Evolutionary conservation across 148 eudicot genomes (phyloP).

Genomic region (Camellia sinensis): DNA sequence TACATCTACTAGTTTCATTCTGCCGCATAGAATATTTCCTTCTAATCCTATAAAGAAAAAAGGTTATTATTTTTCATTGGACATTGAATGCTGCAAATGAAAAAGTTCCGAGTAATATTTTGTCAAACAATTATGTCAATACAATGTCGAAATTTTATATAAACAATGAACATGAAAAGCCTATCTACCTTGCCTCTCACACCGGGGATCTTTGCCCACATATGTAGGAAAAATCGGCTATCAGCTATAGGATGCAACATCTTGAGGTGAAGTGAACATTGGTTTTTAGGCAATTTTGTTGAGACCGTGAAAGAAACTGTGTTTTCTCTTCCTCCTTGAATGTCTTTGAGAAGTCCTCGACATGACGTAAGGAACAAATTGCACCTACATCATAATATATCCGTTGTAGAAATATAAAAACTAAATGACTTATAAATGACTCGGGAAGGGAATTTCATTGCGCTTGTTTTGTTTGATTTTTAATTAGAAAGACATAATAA

Average conservation of each 20-base stretch:
- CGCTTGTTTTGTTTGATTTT: not conserved
- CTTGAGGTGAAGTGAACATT: not conserved
- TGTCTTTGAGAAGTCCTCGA: slow-evolving; percentile 63
- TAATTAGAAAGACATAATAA: not conserved
- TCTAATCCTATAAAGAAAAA: not conserved
- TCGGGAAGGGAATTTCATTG: not conserved
- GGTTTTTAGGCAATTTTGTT: slow-evolving; percentile 33
- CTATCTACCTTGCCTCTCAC: not conserved
- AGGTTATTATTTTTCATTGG: not conserved
- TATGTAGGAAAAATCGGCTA: not conserved
- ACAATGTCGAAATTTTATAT: not conserved
- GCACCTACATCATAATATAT: slow-evolving; percentile 53
- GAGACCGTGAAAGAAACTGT: slow-evolving; percentile 88
- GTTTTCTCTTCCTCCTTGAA: slow-evolving; percentile 74
- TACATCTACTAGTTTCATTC: not conserved
- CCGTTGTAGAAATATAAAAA: not conserved
- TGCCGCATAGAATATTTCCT: not conserved
- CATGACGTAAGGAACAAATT: slow-evolving; percentile 64
- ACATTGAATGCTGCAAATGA: not conserved
- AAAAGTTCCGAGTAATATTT: not conserved
- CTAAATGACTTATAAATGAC: not conserved
- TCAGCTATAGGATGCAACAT: not conserved
- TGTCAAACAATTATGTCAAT: not conserved
- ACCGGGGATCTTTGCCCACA: not conserved
- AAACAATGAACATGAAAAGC: not conserved